Evolutionary conservation across 768 basidiomycete genomes (phyloP).

Genomic region (Suillus alpinus): DNA sequence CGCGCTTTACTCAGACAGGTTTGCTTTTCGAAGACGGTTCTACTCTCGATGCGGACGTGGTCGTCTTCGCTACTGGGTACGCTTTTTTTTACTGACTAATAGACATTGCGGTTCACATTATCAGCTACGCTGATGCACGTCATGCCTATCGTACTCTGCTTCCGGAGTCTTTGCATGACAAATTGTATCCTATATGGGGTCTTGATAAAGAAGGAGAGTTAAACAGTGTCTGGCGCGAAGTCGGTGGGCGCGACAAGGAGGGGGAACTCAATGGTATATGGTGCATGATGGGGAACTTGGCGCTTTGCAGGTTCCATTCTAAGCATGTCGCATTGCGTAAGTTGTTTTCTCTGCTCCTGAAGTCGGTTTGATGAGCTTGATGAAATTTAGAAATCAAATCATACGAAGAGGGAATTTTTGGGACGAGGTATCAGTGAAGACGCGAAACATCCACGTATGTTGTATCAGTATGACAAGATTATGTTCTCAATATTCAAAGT

Average conservation of each 20-base stretch:
- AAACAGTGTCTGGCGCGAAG: slow-evolving; percentile 37
- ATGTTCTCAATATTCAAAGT: background rate
- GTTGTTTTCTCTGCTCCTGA: slow-evolving; percentile 23
- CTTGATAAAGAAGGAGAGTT: slow-evolving; percentile 31
- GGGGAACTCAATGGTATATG: slow-evolving; percentile 37
- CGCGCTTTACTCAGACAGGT: slow-evolving; percentile 36
- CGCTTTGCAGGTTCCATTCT: slow-evolving; percentile 63
- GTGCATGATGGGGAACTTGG: slow-evolving; percentile 63
- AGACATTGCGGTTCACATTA: background rate
- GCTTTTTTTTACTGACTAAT: background rate
- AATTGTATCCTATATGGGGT: slow-evolving; percentile 28
- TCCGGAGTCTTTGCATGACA: slow-evolving; percentile 12
- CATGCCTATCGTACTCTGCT: slow-evolving; percentile 16
- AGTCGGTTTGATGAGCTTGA: background rate
- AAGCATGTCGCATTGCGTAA: slow-evolving; percentile 63
- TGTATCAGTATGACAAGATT: background rate
- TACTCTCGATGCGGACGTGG: slow-evolving; percentile 45
- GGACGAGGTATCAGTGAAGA: slow-evolving; percentile 19
- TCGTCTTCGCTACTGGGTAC: slow-evolving; percentile 51
- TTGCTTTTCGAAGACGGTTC: slow-evolving; percentile 41
- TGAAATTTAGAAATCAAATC: slow-evolving; percentile 62
- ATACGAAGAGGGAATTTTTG: slow-evolving; percentile 48
- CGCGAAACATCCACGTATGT: background rate
- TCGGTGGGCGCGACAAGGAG: slow-evolving; percentile 36
- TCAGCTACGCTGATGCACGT: slow-evolving; percentile 23